Base-by-base conservation (phyloP, 495 filamentous ascomycete species). In the Penicillium ucsense region DNA sequence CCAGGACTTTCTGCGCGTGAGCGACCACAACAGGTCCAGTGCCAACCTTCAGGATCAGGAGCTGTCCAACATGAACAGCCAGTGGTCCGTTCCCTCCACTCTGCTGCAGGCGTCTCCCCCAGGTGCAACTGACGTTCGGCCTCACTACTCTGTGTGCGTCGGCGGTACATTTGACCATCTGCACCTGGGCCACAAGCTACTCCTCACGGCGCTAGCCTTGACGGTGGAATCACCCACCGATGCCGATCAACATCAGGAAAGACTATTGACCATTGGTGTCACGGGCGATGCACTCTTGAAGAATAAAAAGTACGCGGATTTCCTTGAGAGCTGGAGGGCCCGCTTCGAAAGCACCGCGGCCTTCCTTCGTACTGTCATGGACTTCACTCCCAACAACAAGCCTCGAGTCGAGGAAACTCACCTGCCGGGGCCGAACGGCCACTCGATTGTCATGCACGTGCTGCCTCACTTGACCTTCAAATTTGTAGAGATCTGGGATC, bases 101-200 rank as follows among this genome's bases (percentile, higher is more conserved):
- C 20, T 20, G 20, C 20, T 20, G 20, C 20, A 20, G 7, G 35
- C 48, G 38, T 51, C 49, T 31, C 45, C 59, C 37, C 29, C 69
- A 38, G 38, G 47, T 39, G 12, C 12, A 4, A 30, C 12, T 4
- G 33, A 32, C 51, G 38, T 47, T 48, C 30, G 54, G 12, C 55
- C 60, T 39, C 76, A 82, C 59, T 60, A 64, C 51, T 74, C 77
- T 11, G 84, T 94, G 32, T 81, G 79, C n/a, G 81, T 97, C 32
- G 92, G 91, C 37, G 92, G 92, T 12, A 97, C 92, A 4, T 98
- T 97, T 62, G 92, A 98, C 65, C 88, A 97, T 66, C 79, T 98
- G 35, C 92, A 97, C 60, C 78, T 86, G 30, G 92, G 92, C n/a
- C 92, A 98, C 71, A 96, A 95, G 60, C 74, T 96, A 27, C 78